These are phyloP conservation scores for Heterobasidion irregulare DNA, from an alignment of 1,284 basidiomycete genomes.

Conservation along the genomic window DNA sequence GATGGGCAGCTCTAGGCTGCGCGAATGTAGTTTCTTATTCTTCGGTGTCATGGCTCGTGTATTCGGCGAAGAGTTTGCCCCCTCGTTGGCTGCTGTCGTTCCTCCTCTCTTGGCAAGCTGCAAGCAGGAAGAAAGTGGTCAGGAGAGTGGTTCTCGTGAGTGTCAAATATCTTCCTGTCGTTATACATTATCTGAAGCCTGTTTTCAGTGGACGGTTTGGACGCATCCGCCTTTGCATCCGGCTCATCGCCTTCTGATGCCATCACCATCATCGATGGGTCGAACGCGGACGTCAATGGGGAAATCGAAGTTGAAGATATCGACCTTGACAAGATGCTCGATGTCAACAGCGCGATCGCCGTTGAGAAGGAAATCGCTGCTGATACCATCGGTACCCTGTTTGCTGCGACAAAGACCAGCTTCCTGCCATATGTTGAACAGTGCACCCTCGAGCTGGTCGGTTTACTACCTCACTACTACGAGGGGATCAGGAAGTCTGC, in stretches of 20 bases:
- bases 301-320: constrained; percentile 80
- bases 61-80: constrained; percentile 91
- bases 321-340: constrained; percentile 78
- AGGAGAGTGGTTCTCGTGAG: constrained; percentile 38
- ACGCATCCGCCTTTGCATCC: constrained; percentile 55
- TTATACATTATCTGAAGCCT: not conserved
- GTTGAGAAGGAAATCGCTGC: constrained; percentile 99
- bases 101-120: constrained; percentile 83
- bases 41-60: constrained; percentile 97
- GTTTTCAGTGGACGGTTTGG: constrained; percentile 39
- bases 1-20: constrained; percentile 80
- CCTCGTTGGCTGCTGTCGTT: constrained; percentile 82
- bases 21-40: constrained; percentile 98
- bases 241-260: constrained; percentile 66
- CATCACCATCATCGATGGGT: constrained; percentile 49
- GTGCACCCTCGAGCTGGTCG: constrained; percentile 75
- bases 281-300: constrained; percentile 31
- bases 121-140: constrained; percentile 78
- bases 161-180: constrained; percentile 6
- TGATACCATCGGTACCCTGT: constrained; percentile 92
- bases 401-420: constrained; percentile 72
- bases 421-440: constrained; percentile 88
- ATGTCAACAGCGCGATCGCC: constrained; percentile 94
- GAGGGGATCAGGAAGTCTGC: constrained; percentile 97
- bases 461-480: constrained; percentile 90